Conservation (phyloP, 441 rosid species). For the Gossypium schwendimanii region DNA sequence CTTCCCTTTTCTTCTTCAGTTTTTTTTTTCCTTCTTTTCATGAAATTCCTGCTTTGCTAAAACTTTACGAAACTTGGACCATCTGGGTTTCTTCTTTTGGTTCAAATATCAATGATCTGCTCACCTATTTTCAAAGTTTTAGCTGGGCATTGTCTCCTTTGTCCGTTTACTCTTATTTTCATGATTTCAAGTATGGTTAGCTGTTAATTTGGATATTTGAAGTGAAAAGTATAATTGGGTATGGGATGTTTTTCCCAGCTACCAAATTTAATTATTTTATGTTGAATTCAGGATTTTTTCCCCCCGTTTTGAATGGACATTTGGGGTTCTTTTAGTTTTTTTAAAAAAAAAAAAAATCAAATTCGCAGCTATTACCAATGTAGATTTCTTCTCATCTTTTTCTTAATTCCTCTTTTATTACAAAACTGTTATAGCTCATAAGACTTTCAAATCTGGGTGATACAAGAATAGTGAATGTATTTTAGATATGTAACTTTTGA, state of each 20-base stretch:
- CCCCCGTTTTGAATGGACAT: background rate
- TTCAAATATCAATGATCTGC: conserved; percentile 16
- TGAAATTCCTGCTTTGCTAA: conserved; percentile 8
- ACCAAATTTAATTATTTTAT: conserved; percentile 9
- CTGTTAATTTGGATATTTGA: conserved; percentile 12
- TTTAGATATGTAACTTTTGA: conserved; percentile 16
- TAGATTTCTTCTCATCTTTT: conserved; percentile 16
- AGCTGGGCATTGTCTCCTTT: conserved; percentile 29
- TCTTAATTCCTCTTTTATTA: conserved; percentile 5
- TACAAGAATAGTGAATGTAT: conserved; percentile 3
- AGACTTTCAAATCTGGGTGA: conserved; percentile 14
- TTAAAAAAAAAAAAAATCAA: background rate
- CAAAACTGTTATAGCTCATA: background rate
- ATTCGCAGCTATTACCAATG: conserved; percentile 8
- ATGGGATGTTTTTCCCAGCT: conserved; percentile 14
- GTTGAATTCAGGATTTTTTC: background rate
- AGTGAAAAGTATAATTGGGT: conserved; percentile 19
- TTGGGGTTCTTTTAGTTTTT: background rate
- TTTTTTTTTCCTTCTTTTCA: background rate
- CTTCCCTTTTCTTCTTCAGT: background rate
- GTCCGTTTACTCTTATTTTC: conserved; percentile 7
- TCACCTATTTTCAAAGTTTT: conserved; percentile 10
- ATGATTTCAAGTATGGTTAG: background rate
- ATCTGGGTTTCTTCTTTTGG: background rate
- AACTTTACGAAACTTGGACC: background rate